phyloP scores from a whole-genome alignment of 371 early-diverging fungal genomes.

The Nematocida sp. region DNA sequence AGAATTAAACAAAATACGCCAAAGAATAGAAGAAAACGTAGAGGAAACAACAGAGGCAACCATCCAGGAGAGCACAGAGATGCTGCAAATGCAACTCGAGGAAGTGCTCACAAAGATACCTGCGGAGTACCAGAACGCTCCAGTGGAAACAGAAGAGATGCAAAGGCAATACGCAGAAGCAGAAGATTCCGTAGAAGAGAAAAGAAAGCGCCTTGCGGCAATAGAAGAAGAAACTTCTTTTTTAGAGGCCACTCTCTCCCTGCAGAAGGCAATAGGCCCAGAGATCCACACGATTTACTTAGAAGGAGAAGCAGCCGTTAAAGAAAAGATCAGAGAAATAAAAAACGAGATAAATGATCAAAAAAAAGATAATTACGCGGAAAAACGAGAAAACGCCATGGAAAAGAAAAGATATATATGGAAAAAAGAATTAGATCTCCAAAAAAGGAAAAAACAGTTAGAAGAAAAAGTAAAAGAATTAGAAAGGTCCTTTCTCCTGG shows the following conservation, averaged over 20 bases:
- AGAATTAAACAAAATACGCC: conserved; percentile 69
- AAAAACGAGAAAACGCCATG: conserved; percentile 70
- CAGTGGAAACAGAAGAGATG: not conserved
- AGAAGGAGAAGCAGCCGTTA: not conserved
- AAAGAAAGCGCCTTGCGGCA: not conserved
- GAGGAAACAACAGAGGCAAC: conserved; percentile 2
- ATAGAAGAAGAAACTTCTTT: not conserved
- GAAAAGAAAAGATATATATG: conserved; percentile 77
- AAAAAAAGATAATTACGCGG: not conserved
- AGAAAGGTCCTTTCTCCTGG: conserved; percentile 29
- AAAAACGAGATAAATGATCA: not conserved
- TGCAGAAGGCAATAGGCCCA: not conserved
- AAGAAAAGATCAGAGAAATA: not conserved
- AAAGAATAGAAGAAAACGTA: conserved; percentile 62
- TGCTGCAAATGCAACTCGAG: conserved; percentile 45
- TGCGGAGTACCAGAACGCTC: not conserved
- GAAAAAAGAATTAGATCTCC: conserved; percentile 78
- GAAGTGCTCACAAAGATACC: conserved; percentile 18
- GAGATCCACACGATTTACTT: not conserved
- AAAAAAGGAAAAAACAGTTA: conserved; percentile 66
- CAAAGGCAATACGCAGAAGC: not conserved
- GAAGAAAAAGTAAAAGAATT: conserved; percentile 37
- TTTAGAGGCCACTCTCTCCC: not conserved
- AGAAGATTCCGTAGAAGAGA: not conserved
- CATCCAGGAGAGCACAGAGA: conserved; percentile 53